A percentile compares a stretch with the other conserved stretches of the same genome.
Evolutionary conservation across 345 rosid genomes (phyloP).

Genomic region (Dipteronia dyeriana): DNA sequence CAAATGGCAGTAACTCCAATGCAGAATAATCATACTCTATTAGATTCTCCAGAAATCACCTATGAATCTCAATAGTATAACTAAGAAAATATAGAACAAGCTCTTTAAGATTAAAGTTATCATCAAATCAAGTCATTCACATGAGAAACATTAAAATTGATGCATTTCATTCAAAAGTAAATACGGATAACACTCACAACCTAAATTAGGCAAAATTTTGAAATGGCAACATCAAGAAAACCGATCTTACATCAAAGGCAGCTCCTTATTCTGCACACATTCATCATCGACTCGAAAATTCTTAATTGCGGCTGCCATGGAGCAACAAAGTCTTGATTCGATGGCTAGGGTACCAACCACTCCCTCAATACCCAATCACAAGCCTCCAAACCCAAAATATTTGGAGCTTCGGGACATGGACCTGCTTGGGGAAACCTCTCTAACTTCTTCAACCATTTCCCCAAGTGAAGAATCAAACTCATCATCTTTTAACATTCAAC

Average conservation of each 20-base stretch:
- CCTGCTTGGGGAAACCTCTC: no score
- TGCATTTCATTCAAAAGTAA: not conserved
- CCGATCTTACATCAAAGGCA: not conserved
- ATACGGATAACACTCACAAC: not conserved
- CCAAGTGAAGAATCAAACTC: slow-evolving; percentile 58
- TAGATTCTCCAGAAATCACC: no score
- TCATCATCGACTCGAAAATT: slow-evolving; percentile 44
- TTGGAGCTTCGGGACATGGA: slow-evolving; percentile 68
- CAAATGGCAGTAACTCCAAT: no score
- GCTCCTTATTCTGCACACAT: slow-evolving; percentile 33
- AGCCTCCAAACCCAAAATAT: slow-evolving; percentile 50
- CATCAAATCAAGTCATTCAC: no score
- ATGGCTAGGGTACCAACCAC: slow-evolving; percentile 55
- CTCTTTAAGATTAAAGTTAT: not conserved
- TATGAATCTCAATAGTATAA: not conserved
- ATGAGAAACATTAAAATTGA: not conserved
- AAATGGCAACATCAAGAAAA: not conserved
- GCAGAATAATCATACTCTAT: no score
- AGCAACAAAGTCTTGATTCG: slow-evolving; percentile 59
- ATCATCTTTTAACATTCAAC: slow-evolving; percentile 62
- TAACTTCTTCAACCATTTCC: slow-evolving; percentile 85
- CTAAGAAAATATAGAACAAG: not conserved
- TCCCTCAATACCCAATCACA: slow-evolving; percentile 69
- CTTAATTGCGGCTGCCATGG: slow-evolving; percentile 45
- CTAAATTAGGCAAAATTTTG: not conserved